Percentiles rank a stretch among this genome's conserved stretches.
phyloP scores from a whole-genome alignment of 2,329 filamentous ascomycete genomes.

The Verticillium nonalfalfae region DNA sequence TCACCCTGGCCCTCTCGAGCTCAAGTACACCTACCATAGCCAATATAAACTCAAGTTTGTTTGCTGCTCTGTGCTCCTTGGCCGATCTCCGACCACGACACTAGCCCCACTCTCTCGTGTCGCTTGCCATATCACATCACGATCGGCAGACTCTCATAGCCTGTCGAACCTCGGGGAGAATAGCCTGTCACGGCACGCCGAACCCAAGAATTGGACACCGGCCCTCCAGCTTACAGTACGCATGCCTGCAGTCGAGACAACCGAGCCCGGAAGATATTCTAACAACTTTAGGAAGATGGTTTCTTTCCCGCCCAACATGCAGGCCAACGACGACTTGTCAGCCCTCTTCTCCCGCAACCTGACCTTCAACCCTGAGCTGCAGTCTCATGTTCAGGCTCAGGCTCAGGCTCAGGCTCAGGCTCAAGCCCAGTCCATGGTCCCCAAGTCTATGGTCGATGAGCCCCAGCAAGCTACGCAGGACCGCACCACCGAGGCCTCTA shows the following conservation, averaged over 20 bases:
- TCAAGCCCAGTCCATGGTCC: conserved; percentile 4
- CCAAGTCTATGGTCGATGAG: conserved; percentile 1
- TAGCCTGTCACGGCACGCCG: no score
- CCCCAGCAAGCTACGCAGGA: conserved; percentile 22
- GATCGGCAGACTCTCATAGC: not conserved
- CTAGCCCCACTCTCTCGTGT: not conserved
- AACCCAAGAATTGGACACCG: no score
- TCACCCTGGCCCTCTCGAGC: not conserved
- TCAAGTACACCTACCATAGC: conserved; percentile 36
- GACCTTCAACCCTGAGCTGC: conserved; percentile 47
- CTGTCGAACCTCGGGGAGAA: not conserved
- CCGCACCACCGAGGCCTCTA: conserved; percentile 8
- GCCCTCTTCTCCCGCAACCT: conserved; percentile 72
- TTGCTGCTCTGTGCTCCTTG: not conserved
- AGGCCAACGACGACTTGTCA: conserved; percentile 77
- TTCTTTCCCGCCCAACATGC: conserved; percentile 38
- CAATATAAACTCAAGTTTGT: conserved; percentile 38
- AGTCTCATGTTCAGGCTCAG: no score
- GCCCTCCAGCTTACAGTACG: not conserved
- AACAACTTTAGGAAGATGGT: conserved; percentile 24
- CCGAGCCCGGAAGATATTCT: not conserved
- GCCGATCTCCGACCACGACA: not conserved
- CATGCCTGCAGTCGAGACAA: not conserved
- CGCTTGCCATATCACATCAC: not conserved
- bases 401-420: conserved; percentile 14